phyloP scores from a whole-genome alignment of 164 flowering plant species.

The Piper longum region DNA sequence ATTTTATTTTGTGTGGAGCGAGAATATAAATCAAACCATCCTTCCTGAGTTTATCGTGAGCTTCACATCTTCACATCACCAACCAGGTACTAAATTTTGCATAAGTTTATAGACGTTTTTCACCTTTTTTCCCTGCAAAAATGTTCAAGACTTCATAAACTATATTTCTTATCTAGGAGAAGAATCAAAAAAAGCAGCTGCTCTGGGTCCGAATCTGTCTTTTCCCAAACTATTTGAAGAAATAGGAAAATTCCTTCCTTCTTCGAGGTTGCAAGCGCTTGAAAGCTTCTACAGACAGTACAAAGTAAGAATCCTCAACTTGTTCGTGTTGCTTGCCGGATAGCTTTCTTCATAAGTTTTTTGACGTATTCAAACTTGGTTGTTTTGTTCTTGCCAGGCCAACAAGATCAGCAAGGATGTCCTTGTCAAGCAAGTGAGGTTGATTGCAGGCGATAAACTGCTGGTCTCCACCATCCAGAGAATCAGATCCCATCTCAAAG shows the following conservation, averaged over 20 bases:
- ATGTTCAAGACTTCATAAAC: background rate
- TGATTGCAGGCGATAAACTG: constrained; percentile 29
- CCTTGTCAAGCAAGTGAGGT: constrained; percentile 24
- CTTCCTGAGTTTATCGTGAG: constrained; percentile 48
- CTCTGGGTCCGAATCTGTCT: constrained; percentile 2
- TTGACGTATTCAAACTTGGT: background rate
- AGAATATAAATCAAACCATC: constrained; percentile 35
- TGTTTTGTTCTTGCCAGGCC: constrained; percentile 13
- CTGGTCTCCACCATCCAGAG: constrained; percentile 21
- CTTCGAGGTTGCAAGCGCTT: constrained; percentile 8
- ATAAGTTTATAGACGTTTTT: too few relatives aligned
- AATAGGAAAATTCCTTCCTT: constrained; percentile 12
- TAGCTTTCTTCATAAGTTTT: background rate
- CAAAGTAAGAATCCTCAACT: background rate
- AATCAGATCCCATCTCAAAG: constrained; percentile 6
- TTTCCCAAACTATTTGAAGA: constrained; percentile 17
- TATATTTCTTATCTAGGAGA: background rate
- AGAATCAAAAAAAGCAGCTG: background rate
- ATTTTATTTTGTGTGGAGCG: constrained; percentile 39
- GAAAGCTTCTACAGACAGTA: constrained; percentile 3
- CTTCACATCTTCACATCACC: constrained; percentile 17
- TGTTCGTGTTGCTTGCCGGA: background rate
- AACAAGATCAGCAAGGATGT: constrained; percentile 26
- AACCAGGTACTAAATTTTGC: background rate
- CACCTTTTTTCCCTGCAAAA: background rate